Conservation (phyloP, 352 stramenopile species). For the Phytophthora capsici region DNA sequence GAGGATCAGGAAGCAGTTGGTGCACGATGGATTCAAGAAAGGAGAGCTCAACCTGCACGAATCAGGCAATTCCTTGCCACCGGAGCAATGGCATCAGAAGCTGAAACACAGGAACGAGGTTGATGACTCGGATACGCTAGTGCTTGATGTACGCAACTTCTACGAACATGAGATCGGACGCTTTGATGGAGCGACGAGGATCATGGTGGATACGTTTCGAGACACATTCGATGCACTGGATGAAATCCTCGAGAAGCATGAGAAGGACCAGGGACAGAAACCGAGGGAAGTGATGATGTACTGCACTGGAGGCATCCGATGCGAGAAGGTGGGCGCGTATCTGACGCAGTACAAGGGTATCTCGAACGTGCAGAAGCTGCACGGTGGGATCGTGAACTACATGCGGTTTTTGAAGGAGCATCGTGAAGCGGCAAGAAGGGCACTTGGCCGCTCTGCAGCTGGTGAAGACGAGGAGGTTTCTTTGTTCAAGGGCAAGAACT, state of each 20-base stretch:
- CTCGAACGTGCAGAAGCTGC: slow-evolving; percentile 58
- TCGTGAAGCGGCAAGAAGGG: slow-evolving; percentile 14
- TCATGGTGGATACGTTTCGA: slow-evolving; percentile 72
- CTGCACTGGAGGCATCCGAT: slow-evolving; percentile 70
- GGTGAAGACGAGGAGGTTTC: slow-evolving; percentile 11
- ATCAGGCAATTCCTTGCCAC: neutral
- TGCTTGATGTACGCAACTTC: slow-evolving; percentile 62
- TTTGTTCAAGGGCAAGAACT: slow-evolving; percentile 64
- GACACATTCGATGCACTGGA: slow-evolving; percentile 63
- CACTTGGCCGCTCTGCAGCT: slow-evolving; percentile 5
- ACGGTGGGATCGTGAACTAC: slow-evolving; percentile 73
- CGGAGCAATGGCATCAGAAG: slow-evolving; percentile 47
- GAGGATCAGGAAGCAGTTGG: slow-evolving; percentile 85
- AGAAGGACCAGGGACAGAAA: slow-evolving; percentile 40
- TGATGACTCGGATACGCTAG: slow-evolving; percentile 32
- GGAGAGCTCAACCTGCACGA: neutral
- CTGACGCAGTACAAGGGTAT: slow-evolving; percentile 64
- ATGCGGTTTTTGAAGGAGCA: slow-evolving; percentile 55
- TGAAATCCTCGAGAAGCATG: slow-evolving; percentile 46
- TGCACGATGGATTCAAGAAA: slow-evolving; percentile 80
- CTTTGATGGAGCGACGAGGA: slow-evolving; percentile 54
- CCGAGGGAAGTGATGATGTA: slow-evolving; percentile 65
- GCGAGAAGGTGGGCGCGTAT: slow-evolving; percentile 74
- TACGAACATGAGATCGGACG: slow-evolving; percentile 66
- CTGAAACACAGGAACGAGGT: slow-evolving; percentile 38